Evolutionary conservation across 495 filamentous ascomycete genomes (phyloP).

Genomic region (Lindgomyces ingoldianus): DNA sequence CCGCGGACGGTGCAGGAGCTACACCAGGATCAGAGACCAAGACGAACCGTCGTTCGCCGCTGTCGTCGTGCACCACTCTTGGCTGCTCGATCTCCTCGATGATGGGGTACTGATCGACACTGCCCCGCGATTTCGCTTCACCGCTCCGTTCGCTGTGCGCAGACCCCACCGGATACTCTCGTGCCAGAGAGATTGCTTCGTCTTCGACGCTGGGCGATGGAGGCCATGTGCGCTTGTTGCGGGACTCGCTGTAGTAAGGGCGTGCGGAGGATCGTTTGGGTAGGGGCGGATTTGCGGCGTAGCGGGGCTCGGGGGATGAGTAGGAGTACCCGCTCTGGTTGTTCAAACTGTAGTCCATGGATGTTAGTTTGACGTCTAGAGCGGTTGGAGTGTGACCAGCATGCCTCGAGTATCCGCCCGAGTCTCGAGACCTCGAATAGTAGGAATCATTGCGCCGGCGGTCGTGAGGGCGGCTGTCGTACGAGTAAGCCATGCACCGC

Average conservation of each 20-base stretch:
- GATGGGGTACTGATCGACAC: slow-evolving; percentile 47
- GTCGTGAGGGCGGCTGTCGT: slow-evolving; percentile 24
- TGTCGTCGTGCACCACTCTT: slow-evolving; percentile 3
- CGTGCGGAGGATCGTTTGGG: slow-evolving; percentile 28
- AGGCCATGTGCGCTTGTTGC: slow-evolving; percentile 39
- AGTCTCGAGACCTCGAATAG: slow-evolving; percentile 20
- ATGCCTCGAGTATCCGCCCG: slow-evolving; percentile 21
- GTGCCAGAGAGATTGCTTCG: slow-evolving; percentile 41
- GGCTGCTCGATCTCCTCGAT: slow-evolving; percentile 40
- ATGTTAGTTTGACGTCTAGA: slow-evolving; percentile 4
- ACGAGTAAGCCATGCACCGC: slow-evolving; percentile 31
- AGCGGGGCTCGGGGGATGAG: slow-evolving; percentile 34
- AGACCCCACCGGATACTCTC: slow-evolving; percentile 32
- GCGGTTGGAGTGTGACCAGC: background rate
- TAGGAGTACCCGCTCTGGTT: slow-evolving; percentile 20
- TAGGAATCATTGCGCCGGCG: slow-evolving; percentile 21
- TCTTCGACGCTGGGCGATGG: slow-evolving; percentile 44
- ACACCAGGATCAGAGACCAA: slow-evolving; percentile 31
- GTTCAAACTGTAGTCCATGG: slow-evolving; percentile 20
- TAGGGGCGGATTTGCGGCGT: slow-evolving; percentile 30
- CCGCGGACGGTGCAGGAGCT: background rate
- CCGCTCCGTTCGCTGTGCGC: slow-evolving; percentile 28
- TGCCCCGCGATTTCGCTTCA: slow-evolving; percentile 41
- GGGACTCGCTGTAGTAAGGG: slow-evolving; percentile 12
- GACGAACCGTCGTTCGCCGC: slow-evolving; percentile 40